These are phyloP conservation scores for Phyllosticta citriasiana DNA, from an alignment of 2,329 filamentous ascomycete genomes.

Conservation along the genomic window DNA sequence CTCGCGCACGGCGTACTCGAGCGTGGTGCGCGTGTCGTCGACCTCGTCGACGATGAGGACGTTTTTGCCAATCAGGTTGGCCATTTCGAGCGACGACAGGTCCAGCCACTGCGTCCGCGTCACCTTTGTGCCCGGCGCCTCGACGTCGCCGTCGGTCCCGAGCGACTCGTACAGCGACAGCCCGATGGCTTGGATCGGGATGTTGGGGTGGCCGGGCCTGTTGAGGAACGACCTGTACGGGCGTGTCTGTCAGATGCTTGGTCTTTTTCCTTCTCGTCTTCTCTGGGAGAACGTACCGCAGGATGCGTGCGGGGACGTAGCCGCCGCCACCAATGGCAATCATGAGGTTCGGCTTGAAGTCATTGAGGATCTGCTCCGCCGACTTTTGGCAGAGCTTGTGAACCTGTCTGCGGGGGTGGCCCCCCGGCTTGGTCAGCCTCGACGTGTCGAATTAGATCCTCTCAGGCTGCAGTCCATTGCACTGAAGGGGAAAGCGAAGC, in stretches of 20 bases:
- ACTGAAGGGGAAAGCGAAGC: background rate
- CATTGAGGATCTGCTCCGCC: conserved; percentile 68
- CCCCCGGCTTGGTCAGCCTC: background rate
- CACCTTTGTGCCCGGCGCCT: conserved; percentile 82
- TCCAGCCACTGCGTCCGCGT: conserved; percentile 98
- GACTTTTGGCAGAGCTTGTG: conserved; percentile 93
- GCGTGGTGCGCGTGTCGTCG: conserved; percentile 85
- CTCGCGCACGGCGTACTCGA: conserved; percentile 89
- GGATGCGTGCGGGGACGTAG: conserved; percentile 92
- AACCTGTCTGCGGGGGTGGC: conserved; percentile 50
- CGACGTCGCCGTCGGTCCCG: conserved; percentile 51
- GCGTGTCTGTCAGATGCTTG: background rate
- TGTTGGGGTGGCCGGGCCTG: conserved; percentile 76
- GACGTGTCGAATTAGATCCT: background rate
- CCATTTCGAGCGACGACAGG: conserved; percentile 74
- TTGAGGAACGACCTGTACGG: conserved; percentile 71
- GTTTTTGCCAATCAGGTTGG: conserved; percentile 81
- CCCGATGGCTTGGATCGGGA: conserved; percentile 97
- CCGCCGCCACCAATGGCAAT: conserved; percentile 97
- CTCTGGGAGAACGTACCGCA: conserved; percentile 48
- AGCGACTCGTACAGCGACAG: conserved; percentile 93
- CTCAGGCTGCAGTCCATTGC: background rate
- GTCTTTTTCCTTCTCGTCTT: background rate
- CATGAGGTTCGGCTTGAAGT: conserved; percentile 90
- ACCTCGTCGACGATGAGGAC: conserved; percentile 92